Base-by-base conservation (phyloP, 1,284 basidiomycete species). In the Irpex rosettiformis region DNA sequence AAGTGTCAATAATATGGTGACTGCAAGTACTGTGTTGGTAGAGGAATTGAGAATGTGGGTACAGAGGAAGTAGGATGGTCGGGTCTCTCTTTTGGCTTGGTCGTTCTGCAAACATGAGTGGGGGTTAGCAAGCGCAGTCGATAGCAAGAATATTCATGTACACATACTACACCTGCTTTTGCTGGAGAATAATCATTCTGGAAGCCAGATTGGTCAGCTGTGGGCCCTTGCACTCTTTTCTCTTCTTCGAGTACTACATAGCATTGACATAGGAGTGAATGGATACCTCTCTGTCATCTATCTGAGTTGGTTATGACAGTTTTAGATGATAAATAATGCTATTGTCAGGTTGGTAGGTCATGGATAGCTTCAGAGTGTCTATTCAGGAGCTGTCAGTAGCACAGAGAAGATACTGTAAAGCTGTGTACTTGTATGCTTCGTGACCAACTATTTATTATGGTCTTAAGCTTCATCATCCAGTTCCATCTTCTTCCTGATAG, bases 281-380 rank as follows among this genome's bases (percentile, higher is more conserved):
- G 33, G 4, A 4, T 8, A 37, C 33, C 11, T 37, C 33, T 37
- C 49, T 52, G 24, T 25, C 58, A 55, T 59, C n/a, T n/a, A n/a
- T n/a, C n/a, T n/a, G n/a, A n/a, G n/a, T n/a, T 61, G 62, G 58
- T 52, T 58, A 58, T 47, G 52, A 55, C 51, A 61, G 22, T 54
- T 58, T 54, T 54, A 54, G 55, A n/a, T n/a, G 55, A 61, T 53
- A 56, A 62, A 40, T n/a, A n/a, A n/a, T n/a, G n/a, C n/a, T n/a
- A n/a, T n/a, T n/a, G n/a, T n/a, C n/a, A n/a, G n/a, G n/a, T n/a
- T n/a, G n/a, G n/a, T n/a, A n/a, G 85, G 64, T 91, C 87, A 71
- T 94, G 93, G 68, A 97, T 94, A 56, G 85, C 81, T 67, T 98
- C 94, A 1, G 92, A 92, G 4, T 98, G 83, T 62, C 94, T 95